Conservation (phyloP, 306 rosid species). For the Acacia acuminata region DNA sequence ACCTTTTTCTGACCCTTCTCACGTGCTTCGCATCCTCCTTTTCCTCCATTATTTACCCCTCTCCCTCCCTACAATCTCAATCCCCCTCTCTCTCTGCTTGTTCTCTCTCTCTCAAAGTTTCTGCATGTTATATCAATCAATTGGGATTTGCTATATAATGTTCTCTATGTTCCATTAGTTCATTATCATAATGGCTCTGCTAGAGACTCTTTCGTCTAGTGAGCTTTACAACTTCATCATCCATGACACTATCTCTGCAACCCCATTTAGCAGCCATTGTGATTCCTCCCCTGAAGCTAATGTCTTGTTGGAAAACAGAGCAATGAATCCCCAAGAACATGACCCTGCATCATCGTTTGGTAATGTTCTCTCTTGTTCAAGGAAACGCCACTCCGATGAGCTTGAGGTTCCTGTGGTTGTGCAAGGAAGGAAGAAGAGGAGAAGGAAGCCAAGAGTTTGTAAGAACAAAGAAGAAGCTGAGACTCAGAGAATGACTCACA, state of each 20-base stretch:
- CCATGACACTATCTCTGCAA: conserved; percentile 80
- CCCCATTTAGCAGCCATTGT: conserved; percentile 50
- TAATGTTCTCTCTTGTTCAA: neutral
- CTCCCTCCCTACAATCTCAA: neutral
- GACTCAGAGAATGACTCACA: conserved; percentile 93
- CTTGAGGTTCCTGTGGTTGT: conserved; percentile 14
- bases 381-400: conserved; percentile 33
- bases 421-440: conserved; percentile 68
- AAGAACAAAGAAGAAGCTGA: conserved; percentile 93
- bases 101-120: conserved; percentile 10
- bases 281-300: conserved; percentile 33
- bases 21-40: conserved; percentile 58
- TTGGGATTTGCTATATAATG: conserved; percentile 42
- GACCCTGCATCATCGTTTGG: conserved; percentile 10
- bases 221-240: conserved; percentile 72
- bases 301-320: conserved; percentile 33
- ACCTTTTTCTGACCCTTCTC: conserved; percentile 63
- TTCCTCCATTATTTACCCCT: conserved; percentile 21
- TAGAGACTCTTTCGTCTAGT: conserved; percentile 62
- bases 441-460: conserved; percentile 70
- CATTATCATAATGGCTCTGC: conserved; percentile 49
- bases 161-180: conserved; percentile 24
- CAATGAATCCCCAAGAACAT: conserved; percentile 28
- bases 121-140: conserved; percentile 12
- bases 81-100: neutral